Conservation (phyloP, 1,284 basidiomycete species). For the Ceratobasidium sp. region DNA sequence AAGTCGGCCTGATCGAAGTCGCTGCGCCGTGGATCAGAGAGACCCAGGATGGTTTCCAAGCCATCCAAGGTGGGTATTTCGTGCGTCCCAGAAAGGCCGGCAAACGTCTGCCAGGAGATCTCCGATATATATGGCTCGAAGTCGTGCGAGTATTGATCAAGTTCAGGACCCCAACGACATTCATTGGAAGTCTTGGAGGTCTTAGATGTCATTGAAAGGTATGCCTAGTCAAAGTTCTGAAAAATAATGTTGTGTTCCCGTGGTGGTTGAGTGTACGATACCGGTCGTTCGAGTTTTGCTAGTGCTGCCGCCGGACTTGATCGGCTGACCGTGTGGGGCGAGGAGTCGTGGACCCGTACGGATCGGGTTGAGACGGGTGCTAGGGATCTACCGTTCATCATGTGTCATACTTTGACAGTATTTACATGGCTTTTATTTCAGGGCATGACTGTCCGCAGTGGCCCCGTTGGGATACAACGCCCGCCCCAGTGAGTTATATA, state of each 20-base stretch:
- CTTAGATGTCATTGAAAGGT: background rate
- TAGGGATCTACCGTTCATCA: background rate
- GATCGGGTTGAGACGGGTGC: too few species aligned
- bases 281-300: background rate
- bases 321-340: too few species aligned
- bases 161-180: background rate
- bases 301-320: background rate
- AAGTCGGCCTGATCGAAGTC: background rate
- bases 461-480: too few species aligned
- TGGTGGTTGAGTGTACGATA: background rate
- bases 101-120: background rate
- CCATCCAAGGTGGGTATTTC: background rate
- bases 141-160: constrained; percentile 1
- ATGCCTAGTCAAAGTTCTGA: background rate
- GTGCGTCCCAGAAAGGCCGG: background rate
- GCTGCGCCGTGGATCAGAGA: background rate
- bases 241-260: background rate
- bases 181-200: background rate
- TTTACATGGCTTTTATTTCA: background rate
- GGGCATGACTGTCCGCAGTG: too few species aligned
- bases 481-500: too few species aligned
- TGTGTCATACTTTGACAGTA: background rate
- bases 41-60: background rate
- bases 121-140: background rate
- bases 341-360: too few species aligned